Conservation (phyloP, 2,329 filamentous ascomycete species). For the Xylaria sp. region DNA sequence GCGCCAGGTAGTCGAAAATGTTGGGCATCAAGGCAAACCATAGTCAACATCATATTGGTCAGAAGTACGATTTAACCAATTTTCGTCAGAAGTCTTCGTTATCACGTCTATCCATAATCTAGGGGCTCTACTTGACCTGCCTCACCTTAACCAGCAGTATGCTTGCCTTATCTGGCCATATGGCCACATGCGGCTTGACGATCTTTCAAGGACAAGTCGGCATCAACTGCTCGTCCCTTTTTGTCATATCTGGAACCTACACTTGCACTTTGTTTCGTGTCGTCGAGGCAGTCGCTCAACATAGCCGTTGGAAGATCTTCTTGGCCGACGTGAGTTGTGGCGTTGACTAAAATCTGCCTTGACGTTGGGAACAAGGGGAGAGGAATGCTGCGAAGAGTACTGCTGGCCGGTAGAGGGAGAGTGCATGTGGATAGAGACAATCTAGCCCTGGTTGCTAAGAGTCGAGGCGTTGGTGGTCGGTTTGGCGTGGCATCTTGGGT, state of each 20-base stretch:
- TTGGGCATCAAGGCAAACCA: constrained; percentile 11
- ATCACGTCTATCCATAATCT: not conserved
- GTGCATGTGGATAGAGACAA: not conserved
- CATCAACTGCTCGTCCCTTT: not conserved
- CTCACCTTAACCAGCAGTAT: not conserved
- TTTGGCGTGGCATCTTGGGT: not conserved
- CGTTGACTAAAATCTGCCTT: not conserved
- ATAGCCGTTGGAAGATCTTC: not conserved
- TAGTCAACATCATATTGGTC: not conserved
- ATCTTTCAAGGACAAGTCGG: not conserved
- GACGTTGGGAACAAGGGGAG: not conserved
- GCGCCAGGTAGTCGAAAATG: not conserved
- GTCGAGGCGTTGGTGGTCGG: not conserved
- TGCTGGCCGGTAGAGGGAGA: not conserved
- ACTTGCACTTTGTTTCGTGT: not conserved
- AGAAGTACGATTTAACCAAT: not conserved
- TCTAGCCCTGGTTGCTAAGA: not conserved
- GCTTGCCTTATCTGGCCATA: not conserved
- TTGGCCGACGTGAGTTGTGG: not conserved
- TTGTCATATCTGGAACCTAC: not conserved
- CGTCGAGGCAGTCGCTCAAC: not conserved
- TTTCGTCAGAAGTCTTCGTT: not conserved
- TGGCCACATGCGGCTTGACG: not conserved
- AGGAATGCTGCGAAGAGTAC: not conserved
- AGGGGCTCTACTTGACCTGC: not conserved